Base-by-base conservation (phyloP, 192 early-diverging fungal species). In the Dimargaris xerosporica region DNA sequence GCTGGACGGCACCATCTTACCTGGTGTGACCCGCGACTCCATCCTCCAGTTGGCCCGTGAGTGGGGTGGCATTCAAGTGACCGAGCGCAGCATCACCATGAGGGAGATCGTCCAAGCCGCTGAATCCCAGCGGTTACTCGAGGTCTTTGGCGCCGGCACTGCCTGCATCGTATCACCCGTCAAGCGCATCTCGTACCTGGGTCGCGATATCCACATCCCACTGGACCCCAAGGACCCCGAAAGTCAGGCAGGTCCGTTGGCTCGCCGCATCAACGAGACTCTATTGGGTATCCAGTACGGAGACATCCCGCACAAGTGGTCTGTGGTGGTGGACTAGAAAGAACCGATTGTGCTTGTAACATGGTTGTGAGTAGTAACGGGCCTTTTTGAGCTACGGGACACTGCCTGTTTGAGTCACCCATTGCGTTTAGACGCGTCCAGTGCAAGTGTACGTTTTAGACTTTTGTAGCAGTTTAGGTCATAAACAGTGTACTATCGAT, bases 201-300 rank as follows among this genome's bases (percentile, higher is more conserved):
- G 82, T 59, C 66, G 73, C 56, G 91, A 97, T 64, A 75, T 91
- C 64, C 58, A 73, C n/a, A 80, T 97, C 26, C 94, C 94, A 17
- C 76, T 97, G 31, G 91, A 97, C 66, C 87, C 91, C 39, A 77
- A 73, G 17, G 73, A 94, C 69, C 75, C 85, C 51, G 77, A 70
- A 10, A 69, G 75, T 47, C 88, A 94, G 69, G 91, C 93, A 44
- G 94, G 94, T 31, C 90, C 87, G 62, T 69, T 91, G 54, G 84
- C 94, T 26, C 82, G 73, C 64, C 78, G 85, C 53, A 75, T 97
- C 68, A 86, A 87, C 65, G 81, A 95, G 34, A 78, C 85, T 7
- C 88, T 97, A 55, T 80, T 89, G 82, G 86, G 82, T 54, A 93
- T 97, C 68, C 94, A 97, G 79, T 95, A 95, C 66, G 94, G 94